Evolutionary conservation across 2,329 filamentous ascomycete species (phyloP).

Genomic region (Xylaria sp.): DNA sequence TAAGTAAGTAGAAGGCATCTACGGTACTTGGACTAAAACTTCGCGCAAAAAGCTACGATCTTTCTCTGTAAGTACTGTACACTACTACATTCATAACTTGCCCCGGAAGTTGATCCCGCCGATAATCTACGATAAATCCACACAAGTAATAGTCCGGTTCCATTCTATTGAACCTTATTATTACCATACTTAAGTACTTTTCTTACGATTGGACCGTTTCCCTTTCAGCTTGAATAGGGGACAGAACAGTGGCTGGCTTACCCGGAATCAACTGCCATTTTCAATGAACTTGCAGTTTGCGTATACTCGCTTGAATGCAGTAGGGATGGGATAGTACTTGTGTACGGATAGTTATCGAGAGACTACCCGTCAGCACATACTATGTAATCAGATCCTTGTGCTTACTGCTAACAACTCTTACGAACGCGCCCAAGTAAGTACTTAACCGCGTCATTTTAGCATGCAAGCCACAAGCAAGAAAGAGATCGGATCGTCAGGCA

Average conservation of each 20-base stretch:
- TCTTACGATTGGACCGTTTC: conserved; percentile 14
- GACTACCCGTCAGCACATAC: too few relatives aligned
- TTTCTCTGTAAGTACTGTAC: too few relatives aligned
- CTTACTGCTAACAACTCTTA: conserved; percentile 4
- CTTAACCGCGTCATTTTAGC: conserved; percentile 4
- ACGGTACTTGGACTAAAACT: too few relatives aligned
- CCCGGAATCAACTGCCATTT: background rate
- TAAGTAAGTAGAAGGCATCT: too few relatives aligned
- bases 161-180: background rate
- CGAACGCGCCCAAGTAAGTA: background rate
- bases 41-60: too few relatives aligned
- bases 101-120: conserved; percentile 5
- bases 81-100: background rate
- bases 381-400: conserved; percentile 6
- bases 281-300: background rate
- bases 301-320: conserved; percentile 9
- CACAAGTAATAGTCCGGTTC: background rate
- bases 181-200: background rate
- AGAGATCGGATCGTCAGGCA: conserved; percentile 32
- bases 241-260: conserved; percentile 22
- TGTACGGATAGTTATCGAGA: background rate
- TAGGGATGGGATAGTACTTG: background rate
- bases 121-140: background rate
- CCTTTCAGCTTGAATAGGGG: conserved; percentile 26
- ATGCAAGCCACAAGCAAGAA: conserved; percentile 23